Conservation (phyloP, 345 rosid genomes). For the Moricandia moricandioides region DNA sequence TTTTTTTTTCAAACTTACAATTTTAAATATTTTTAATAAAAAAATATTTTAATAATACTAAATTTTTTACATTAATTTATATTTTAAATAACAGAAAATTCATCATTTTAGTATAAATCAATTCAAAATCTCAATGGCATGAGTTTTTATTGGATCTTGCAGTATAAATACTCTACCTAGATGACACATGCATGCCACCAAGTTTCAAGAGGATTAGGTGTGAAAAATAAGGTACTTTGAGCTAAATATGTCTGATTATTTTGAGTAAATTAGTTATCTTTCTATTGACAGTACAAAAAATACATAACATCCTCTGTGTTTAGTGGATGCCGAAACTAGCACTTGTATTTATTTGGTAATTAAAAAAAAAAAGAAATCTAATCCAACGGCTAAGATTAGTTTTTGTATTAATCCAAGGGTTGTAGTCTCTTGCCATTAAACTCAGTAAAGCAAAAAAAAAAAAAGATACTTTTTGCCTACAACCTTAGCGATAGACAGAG, state of each 20-base stretch:
- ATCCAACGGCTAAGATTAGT: slow-evolving; percentile 7
- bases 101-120: too few species aligned
- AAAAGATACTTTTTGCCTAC: not conserved
- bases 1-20: too few species aligned
- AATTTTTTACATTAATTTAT: too few species aligned
- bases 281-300: not conserved
- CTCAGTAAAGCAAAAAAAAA: not conserved
- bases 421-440: not conserved
- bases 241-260: slow-evolving; percentile 18
- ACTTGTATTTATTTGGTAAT: not conserved
- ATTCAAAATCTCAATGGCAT: not conserved
- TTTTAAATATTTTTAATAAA: too few species aligned
- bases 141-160: not conserved
- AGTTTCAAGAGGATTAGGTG: not conserved
- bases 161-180: not conserved
- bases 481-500: not conserved
- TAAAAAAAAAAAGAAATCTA: not conserved
- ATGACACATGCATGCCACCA: not conserved
- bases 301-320: not conserved
- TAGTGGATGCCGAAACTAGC: not conserved
- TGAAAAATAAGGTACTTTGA: not conserved
- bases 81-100: too few species aligned
- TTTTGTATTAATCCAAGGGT: not conserved
- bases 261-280: slow-evolving; percentile 22
- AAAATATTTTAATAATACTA: too few species aligned